Evolutionary conservation across 148 eudicot species (phyloP).

Genomic region (Camellia lanceoleosa): DNA sequence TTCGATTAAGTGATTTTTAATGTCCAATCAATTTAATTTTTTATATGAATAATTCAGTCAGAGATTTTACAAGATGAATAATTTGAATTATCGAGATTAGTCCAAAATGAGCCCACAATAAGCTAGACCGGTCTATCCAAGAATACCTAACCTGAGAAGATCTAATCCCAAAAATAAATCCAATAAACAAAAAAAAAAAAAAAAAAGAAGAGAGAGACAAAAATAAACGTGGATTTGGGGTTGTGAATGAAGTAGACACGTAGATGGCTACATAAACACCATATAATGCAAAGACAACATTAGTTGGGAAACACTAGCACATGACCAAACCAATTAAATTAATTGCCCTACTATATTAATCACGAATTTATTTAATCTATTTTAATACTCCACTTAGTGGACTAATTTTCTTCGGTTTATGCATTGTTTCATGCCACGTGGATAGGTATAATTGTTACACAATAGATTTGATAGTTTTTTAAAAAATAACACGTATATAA

Average conservation of each 20-base stretch:
- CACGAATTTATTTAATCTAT: not conserved
- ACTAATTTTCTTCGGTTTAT: not conserved
- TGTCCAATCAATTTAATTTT: too few relatives aligned
- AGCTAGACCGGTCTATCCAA: too few relatives aligned
- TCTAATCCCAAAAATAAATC: too few relatives aligned
- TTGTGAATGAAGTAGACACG: conserved; percentile 24
- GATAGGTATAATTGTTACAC: not conserved
- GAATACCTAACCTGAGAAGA: too few relatives aligned
- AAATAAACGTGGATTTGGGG: conserved; percentile 25
- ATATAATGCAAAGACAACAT: conserved; percentile 21
- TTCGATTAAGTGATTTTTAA: too few relatives aligned
- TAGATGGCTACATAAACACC: conserved; percentile 44
- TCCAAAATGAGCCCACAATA: too few relatives aligned
- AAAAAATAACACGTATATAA: too few relatives aligned
- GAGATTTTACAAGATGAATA: too few relatives aligned
- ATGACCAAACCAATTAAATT: conserved; percentile 22
- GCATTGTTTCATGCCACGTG: not conserved
- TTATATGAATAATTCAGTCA: too few relatives aligned
- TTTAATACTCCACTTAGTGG: not conserved
- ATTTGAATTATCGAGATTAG: too few relatives aligned
- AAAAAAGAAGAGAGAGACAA: conserved; percentile 22
- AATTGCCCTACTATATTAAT: not conserved
- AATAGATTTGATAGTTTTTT: too few relatives aligned
- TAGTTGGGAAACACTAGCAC: conserved; percentile 36
- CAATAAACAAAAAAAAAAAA: too few relatives aligned